phyloP scores from a whole-genome alignment of 2,329 filamentous ascomycete species.

The Sclerotinia nivalis region DNA sequence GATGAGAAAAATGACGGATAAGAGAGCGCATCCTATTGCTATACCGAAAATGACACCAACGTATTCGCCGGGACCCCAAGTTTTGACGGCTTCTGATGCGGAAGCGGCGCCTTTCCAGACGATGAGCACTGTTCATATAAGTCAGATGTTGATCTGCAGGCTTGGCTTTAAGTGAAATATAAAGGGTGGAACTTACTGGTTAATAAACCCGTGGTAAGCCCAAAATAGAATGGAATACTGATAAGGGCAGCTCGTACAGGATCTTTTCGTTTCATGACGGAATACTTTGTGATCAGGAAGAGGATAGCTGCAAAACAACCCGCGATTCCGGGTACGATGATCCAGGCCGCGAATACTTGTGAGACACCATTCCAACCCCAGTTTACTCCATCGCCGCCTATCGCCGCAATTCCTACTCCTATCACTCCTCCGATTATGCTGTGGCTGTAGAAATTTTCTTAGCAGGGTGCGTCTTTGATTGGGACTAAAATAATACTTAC shows the following conservation, averaged over 20 bases:
- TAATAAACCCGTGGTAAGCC: not conserved
- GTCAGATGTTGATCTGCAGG: constrained; percentile 32
- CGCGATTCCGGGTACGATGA: constrained; percentile 69
- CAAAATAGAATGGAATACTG: constrained; percentile 72
- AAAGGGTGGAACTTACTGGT: constrained; percentile 30
- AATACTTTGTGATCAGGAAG: constrained; percentile 70
- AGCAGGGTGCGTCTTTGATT: not conserved
- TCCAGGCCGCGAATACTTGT: constrained; percentile 63
- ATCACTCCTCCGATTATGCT: constrained; percentile 69
- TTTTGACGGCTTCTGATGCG: constrained; percentile 32
- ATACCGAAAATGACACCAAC: constrained; percentile 38
- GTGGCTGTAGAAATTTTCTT: constrained; percentile 45
- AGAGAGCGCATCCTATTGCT: constrained; percentile 28
- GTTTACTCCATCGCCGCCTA: constrained; percentile 60
- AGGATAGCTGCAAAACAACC: constrained; percentile 65
- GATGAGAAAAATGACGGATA: constrained; percentile 42
- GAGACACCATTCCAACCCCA: constrained; percentile 59
- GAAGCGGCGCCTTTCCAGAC: constrained; percentile 12
- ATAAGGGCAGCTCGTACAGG: constrained; percentile 72
- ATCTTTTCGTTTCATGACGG: constrained; percentile 71
- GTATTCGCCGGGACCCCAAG: constrained; percentile 41
- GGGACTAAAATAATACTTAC: not conserved
- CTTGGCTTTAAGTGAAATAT: constrained; percentile 32
- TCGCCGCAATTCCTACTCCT: constrained; percentile 68
- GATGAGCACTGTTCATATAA: not conserved